Evolutionary conservation across 495 filamentous ascomycete species (phyloP), one percentile per base, ranked within the genome.

Genomic region (Penicillium pancosmium): DNA sequence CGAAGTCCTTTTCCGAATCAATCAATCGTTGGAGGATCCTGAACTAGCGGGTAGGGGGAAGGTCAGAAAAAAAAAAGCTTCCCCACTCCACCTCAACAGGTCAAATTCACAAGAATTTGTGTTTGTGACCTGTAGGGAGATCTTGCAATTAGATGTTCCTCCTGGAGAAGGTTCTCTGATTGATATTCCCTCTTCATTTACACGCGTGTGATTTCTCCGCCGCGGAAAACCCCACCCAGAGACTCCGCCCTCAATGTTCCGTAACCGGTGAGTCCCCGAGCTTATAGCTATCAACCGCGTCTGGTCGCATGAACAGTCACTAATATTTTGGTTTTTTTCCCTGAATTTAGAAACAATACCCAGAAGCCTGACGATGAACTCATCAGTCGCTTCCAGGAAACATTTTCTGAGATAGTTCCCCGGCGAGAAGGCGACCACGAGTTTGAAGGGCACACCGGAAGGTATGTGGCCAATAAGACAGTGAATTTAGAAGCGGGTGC

Each of bases 341-440:
- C n/a, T 43, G 35, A 40, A 21, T 47, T 19, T 52, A 95, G 91
- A 65, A 90, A 86, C 65, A 92, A 86, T 66, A 86, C 89, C 46
- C 92, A 92, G 74, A 97, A 96, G 79, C 92, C 92, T 41, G 86
- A 83, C 66, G 87, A 91, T 64, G 91, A 93, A 60, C 83, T 97
- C 63, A 86, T 93, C 78, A 87, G 82, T 68, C 86, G 83, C 75
- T 97, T 97, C 79, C 88, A 88, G 68, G 86, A 88, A 57, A 85
- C 80, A 55, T 96, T 93, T 65, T 85, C 89, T 54, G 82, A 91
- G 67, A 78, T 92, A 43, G 76, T 76, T 48, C 70, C 76, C 12
- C 64, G 61, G 33, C 62, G 60, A 23, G 65, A 62, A 12, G 63
- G 67, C 47, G 50, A 68, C 0, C 15, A 18, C 43, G 50, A 11